phyloP scores from a whole-genome alignment of 2,329 filamentous ascomycete species.

The Arthrobotrys musiformis region DNA sequence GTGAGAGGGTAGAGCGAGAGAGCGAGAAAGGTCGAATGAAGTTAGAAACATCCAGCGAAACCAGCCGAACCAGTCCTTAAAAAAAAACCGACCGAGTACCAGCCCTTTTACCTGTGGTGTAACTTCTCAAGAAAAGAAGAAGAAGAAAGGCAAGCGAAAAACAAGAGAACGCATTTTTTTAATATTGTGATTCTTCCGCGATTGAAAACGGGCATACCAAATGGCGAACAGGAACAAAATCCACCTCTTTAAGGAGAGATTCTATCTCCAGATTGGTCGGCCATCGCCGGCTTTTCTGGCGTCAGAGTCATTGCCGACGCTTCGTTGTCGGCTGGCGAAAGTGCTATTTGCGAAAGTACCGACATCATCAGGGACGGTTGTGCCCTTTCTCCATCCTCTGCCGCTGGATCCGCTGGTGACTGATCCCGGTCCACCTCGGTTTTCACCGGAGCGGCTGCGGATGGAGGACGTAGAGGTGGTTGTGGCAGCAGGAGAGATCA shows the following conservation, averaged over 20 bases:
- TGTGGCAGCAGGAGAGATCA: conserved; percentile 48
- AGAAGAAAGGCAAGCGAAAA: no score
- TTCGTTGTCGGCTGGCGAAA: conserved; percentile 44
- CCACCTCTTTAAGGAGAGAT: conserved; percentile 11
- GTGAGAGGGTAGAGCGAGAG: not conserved
- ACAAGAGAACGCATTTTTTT: not conserved
- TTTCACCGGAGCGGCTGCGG: conserved; percentile 44
- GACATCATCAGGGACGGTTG: conserved; percentile 27
- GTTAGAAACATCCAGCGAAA: conserved; percentile 9
- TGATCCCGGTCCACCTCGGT: conserved; percentile 28
- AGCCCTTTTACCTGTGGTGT: conserved; percentile 9
- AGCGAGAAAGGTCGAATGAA: not conserved
- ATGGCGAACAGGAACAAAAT: not conserved
- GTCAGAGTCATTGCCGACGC: conserved; percentile 11
- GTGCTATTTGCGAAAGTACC: conserved; percentile 48
- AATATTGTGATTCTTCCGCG: not conserved
- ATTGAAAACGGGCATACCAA: conserved; percentile 1
- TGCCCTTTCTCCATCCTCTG: conserved; percentile 24
- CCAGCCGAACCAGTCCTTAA: not conserved
- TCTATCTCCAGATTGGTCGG: conserved; percentile 37
- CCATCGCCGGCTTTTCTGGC: conserved; percentile 15
- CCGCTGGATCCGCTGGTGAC: conserved; percentile 33
- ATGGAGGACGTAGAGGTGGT: conserved; percentile 47
- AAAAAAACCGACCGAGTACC: conserved; percentile 9
- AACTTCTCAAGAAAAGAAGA: not conserved